phyloP scores from a whole-genome alignment of 805 yeast species.

The Candida alai region DNA sequence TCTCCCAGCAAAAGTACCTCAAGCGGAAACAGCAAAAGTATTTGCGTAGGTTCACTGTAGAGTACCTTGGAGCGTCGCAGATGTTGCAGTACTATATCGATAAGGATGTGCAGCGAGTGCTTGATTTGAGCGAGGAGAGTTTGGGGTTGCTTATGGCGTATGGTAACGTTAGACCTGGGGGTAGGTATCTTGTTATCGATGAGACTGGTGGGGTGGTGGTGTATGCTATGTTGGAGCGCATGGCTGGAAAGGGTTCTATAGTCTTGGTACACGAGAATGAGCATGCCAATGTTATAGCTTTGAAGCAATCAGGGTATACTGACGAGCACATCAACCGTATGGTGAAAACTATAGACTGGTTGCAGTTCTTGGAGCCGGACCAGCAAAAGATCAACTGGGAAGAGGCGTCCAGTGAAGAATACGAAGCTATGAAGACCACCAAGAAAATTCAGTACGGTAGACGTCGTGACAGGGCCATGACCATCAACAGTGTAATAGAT shows the following conservation, averaged over 20 bases:
- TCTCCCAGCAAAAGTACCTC: conserved; percentile 87
- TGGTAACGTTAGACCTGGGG: conserved; percentile 86
- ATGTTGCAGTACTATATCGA: conserved; percentile 71
- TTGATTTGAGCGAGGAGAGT: conserved; percentile 83
- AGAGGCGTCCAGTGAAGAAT: conserved; percentile 47
- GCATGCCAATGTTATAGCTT: conserved; percentile 75
- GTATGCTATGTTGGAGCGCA: conserved; percentile 83
- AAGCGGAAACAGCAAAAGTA: conserved; percentile 91
- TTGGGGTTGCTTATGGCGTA: conserved; percentile 72
- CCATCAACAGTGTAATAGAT: conserved; percentile 47
- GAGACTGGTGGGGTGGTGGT: conserved; percentile 93
- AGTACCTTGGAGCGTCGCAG: conserved; percentile 65
- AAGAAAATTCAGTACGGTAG: conserved; percentile 66
- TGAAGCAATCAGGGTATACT: conserved; percentile 63
- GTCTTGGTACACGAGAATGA: conserved; percentile 87
- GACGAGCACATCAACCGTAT: conserved; percentile 48
- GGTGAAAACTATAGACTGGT: conserved; percentile 67
- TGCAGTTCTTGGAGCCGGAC: conserved; percentile 83
- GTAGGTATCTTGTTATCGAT: conserved; percentile 81
- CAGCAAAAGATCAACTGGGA: conserved; percentile 45
- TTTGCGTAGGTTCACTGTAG: conserved; percentile 78
- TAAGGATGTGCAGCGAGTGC: conserved; percentile 66
- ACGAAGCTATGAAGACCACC: conserved; percentile 52
- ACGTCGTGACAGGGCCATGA: conserved; percentile 54
- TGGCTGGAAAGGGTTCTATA: conserved; percentile 73